Conservation (phyloP, 2,329 filamentous ascomycete species). For the Penicillium sp. region DNA sequence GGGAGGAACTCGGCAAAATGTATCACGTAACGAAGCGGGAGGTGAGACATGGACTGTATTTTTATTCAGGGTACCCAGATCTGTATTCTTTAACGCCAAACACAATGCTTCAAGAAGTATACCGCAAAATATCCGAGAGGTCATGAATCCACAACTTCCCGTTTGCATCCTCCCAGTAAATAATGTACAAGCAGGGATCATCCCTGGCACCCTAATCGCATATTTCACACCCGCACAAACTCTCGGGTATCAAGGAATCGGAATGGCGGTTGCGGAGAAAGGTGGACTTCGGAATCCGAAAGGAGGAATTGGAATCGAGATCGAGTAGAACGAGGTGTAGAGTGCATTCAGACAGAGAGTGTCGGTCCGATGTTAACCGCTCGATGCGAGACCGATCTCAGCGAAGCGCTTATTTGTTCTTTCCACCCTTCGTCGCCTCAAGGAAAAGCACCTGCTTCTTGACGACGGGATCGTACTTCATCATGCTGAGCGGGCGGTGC, state of each 20-base stretch:
- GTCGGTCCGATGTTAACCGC: neutral
- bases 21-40: neutral
- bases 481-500: slow-evolving; percentile 85
- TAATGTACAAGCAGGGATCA: slow-evolving; percentile 26
- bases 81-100: slow-evolving; percentile 27
- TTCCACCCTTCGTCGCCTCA: slow-evolving; percentile 80
- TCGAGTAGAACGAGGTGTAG: neutral
- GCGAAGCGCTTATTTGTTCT: slow-evolving; percentile 40
- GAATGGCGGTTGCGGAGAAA: neutral
- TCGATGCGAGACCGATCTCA: neutral
- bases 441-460: slow-evolving; percentile 95
- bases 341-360: neutral
- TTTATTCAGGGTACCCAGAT: slow-evolving; percentile 24
- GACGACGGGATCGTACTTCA: slow-evolving; percentile 98
- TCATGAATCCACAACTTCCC: neutral
- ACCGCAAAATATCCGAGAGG: slow-evolving; percentile 13
- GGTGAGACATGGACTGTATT: slow-evolving; percentile 21
- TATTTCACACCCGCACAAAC: neutral
- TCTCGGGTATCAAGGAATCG: neutral
- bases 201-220: slow-evolving; percentile 6
- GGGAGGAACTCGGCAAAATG: neutral
- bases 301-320: neutral
- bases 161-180: slow-evolving; percentile 16
- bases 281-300: neutral
- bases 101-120: slow-evolving; percentile 25